Conservation (phyloP, 371 early-diverging fungal species). For the Apophysomyces trapeziformis region DNA sequence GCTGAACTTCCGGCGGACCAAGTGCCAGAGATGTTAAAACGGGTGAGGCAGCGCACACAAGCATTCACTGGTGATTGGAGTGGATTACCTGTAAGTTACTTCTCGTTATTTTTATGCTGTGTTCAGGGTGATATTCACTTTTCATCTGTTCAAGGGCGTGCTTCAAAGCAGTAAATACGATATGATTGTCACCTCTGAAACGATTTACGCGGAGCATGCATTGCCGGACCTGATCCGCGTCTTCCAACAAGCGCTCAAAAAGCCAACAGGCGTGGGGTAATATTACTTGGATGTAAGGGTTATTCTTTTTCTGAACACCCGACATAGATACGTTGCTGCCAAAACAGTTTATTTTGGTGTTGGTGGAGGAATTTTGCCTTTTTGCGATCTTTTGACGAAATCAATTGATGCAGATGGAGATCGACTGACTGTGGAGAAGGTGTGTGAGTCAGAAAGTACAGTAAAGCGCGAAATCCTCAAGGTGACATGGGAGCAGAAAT, state of each 20-base stretch:
- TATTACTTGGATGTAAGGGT: no score
- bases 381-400: conserved; percentile 55
- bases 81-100: conserved; percentile 42
- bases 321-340: conserved; percentile 80
- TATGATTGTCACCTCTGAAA: conserved; percentile 91
- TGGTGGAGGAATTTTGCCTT: conserved; percentile 75
- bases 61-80: conserved; percentile 80
- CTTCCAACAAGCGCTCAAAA: conserved; percentile 66
- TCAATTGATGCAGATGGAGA: conserved; percentile 58
- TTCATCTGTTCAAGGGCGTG: background rate
- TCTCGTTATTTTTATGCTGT: background rate
- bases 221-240: conserved; percentile 62
- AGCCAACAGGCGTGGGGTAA: conserved; percentile 74
- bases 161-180: conserved; percentile 67
- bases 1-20: conserved; percentile 53
- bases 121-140: background rate
- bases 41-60: conserved; percentile 48
- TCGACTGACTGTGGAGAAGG: conserved; percentile 60
- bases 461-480: conserved; percentile 85
- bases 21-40: conserved; percentile 41
- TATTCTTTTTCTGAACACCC: no score
- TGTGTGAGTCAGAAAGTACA: conserved; percentile 64
- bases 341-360: conserved; percentile 95
- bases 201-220: conserved; percentile 82
- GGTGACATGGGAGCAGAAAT: conserved; percentile 55